These are phyloP conservation scores for Fistulinella prunicolor DNA, from an alignment of 768 basidiomycete species.

Conservation along the genomic window DNA sequence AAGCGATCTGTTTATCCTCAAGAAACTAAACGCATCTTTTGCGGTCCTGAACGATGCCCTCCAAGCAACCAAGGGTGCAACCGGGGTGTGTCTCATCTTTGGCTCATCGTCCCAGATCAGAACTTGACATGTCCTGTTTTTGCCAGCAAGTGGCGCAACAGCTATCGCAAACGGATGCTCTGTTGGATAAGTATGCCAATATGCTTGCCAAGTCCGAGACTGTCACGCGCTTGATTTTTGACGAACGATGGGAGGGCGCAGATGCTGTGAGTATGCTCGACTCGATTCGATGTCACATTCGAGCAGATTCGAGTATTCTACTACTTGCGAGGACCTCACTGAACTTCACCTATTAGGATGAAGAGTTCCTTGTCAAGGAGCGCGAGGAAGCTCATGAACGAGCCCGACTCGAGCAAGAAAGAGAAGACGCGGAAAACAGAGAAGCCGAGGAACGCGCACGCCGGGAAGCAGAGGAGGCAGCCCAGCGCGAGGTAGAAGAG, in stretches of 20 bases:
- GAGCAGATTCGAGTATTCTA: neutral
- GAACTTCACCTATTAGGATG: conserved; percentile 46
- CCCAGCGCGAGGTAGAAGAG: conserved; percentile 47
- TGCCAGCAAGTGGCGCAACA: conserved; percentile 62
- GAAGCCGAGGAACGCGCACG: conserved; percentile 39
- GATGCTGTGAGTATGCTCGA: conserved; percentile 51
- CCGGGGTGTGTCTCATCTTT: conserved; percentile 49
- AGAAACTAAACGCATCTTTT: conserved; percentile 70
- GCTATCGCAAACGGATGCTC: conserved; percentile 65
- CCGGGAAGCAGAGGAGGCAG: conserved; percentile 30
- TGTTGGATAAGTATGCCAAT: conserved; percentile 72
- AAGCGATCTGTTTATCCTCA: conserved; percentile 68
- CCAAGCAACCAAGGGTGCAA: conserved; percentile 59
- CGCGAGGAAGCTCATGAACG: conserved; percentile 29
- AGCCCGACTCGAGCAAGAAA: conserved; percentile 36
- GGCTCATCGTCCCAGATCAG: neutral
- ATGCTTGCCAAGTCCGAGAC: conserved; percentile 71
- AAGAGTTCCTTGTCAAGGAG: conserved; percentile 49
- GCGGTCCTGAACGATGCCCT: conserved; percentile 67
- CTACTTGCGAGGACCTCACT: neutral
- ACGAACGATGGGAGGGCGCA: conserved; percentile 74
- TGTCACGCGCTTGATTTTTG: conserved; percentile 64
- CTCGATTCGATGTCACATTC: neutral
- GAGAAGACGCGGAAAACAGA: conserved; percentile 34
- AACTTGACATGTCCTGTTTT: neutral